These are phyloP conservation scores for Adansonia gregorii DNA, from an alignment of 441 rosid species.

Conservation along the genomic window DNA sequence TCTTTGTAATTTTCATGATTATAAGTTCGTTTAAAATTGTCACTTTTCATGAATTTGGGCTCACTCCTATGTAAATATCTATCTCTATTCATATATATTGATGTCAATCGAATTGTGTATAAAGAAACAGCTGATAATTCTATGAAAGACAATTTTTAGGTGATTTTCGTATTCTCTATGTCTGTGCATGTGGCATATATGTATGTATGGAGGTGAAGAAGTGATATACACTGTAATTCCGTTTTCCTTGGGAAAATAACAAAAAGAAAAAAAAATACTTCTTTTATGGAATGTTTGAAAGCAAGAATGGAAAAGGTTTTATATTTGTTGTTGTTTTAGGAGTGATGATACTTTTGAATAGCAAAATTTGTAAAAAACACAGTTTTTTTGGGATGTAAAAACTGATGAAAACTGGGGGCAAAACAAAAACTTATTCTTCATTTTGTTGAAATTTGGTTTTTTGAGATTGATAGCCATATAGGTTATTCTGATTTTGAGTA, in stretches of 20 bases:
- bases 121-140: background rate
- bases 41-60: constrained; percentile 5
- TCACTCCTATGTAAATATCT: background rate
- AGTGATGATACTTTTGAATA: background rate
- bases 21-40: background rate
- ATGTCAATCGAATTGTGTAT: background rate
- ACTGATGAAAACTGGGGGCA: background rate
- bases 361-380: background rate
- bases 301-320: background rate
- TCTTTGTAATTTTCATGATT: background rate
- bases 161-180: background rate
- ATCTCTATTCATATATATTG: background rate
- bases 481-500: background rate
- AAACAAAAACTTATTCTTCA: background rate
- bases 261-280: background rate
- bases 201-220: background rate
- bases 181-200: background rate
- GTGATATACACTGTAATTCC: background rate
- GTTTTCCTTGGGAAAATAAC: background rate
- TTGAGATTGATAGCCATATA: background rate
- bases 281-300: constrained; percentile 3
- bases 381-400: background rate
- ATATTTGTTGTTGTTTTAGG: background rate
- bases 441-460: background rate
- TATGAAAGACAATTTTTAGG: background rate